Evolutionary conservation across 768 basidiomycete genomes (phyloP).

Genomic region (Suillus decipiens): DNA sequence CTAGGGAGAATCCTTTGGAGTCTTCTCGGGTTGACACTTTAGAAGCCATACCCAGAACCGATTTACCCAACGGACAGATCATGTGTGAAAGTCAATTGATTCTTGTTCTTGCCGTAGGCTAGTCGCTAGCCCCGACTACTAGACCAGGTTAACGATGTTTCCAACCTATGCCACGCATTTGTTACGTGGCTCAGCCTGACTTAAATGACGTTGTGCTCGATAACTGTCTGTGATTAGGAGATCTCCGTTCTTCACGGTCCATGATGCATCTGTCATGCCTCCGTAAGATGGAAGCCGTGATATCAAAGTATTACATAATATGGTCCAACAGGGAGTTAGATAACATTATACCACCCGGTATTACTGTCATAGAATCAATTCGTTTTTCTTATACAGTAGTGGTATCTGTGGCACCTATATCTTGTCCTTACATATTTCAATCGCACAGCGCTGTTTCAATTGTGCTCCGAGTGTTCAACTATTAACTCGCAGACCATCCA

Average conservation of each 20-base stretch:
- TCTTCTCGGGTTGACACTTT: background rate
- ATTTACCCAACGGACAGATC: background rate
- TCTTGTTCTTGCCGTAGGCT: background rate
- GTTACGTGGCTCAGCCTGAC: background rate
- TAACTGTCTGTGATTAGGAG: background rate
- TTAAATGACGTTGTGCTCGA: background rate
- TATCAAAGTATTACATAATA: background rate
- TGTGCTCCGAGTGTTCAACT: background rate
- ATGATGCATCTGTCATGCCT: background rate
- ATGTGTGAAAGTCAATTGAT: background rate
- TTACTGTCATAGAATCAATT: background rate
- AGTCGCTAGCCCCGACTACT: background rate
- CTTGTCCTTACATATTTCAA: background rate
- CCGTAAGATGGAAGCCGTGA: background rate
- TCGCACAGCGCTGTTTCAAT: no score
- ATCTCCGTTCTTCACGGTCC: background rate
- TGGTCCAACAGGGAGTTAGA: background rate
- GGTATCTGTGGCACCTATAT: background rate
- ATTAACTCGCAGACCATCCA: background rate
- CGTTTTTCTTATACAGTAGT: background rate
- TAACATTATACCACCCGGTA: background rate
- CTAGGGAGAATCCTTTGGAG: background rate
- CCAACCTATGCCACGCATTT: background rate
- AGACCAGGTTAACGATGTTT: background rate
- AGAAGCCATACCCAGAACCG: background rate